A percentile compares a stretch with the other conserved stretches of the same genome.
Evolutionary conservation across 2,329 filamentous ascomycete species (phyloP).

Genomic region (Bipolaris victoriae): DNA sequence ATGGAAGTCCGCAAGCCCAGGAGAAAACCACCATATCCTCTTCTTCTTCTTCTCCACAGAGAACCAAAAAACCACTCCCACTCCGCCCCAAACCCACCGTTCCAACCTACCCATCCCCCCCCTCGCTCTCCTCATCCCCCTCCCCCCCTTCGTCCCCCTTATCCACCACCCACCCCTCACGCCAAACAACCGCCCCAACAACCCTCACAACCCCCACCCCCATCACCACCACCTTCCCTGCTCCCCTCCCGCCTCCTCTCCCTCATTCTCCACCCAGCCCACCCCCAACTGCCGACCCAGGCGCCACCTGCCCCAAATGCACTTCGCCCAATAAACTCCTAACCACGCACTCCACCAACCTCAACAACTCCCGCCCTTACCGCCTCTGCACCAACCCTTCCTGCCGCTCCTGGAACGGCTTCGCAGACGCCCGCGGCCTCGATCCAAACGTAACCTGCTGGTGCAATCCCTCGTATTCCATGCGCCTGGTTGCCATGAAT

Average conservation of each 20-base stretch:
- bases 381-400: neutral
- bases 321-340: neutral
- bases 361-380: conserved; percentile 1
- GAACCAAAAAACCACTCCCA: neutral
- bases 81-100: neutral
- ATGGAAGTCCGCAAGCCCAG: neutral
- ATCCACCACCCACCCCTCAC: neutral
- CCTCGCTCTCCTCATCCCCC: neutral
- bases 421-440: conserved; percentile 4
- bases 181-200: too few species aligned
- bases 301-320: conserved; percentile 3
- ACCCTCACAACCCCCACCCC: neutral
- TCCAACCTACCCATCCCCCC: neutral
- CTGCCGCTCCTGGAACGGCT: conserved; percentile 9
- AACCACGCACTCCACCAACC: neutral
- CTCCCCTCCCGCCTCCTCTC: neutral
- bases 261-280: neutral
- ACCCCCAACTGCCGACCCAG: neutral
- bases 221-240: neutral
- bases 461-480: neutral
- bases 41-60: neutral
- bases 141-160: neutral
- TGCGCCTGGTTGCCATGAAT: conserved; percentile 7
- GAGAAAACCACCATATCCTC: neutral
- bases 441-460: neutral